Evolutionary conservation across 2,329 filamentous ascomycete genomes (phyloP).

Genomic region (Ceratocystis variospora): DNA sequence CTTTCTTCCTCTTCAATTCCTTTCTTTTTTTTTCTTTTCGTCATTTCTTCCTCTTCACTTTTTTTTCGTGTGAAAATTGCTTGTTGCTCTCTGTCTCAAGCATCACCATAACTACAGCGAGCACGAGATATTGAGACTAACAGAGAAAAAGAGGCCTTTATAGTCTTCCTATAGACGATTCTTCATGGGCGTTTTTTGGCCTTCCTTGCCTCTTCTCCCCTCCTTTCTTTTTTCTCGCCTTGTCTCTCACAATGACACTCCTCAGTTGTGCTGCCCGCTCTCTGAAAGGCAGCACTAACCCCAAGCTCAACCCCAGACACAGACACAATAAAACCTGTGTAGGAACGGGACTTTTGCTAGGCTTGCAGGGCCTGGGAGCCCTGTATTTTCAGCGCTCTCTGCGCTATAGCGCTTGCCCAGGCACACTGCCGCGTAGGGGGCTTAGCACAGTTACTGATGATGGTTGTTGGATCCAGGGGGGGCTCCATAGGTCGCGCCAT

Average conservation of each 20-base stretch:
- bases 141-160: not conserved
- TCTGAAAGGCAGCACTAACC: not conserved
- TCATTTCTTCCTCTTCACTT: not conserved
- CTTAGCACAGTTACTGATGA: not conserved
- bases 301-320: not conserved
- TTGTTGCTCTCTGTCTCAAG: not conserved
- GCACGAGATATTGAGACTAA: too few relatives aligned
- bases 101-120: too few relatives aligned
- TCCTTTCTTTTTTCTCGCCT: not conserved
- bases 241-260: constrained; percentile 11
- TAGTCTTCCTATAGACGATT: not conserved
- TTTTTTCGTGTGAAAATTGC: not conserved
- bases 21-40: not conserved
- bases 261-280: constrained; percentile 13
- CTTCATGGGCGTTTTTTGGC: not conserved
- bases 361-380: not conserved
- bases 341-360: not conserved
- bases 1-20: not conserved
- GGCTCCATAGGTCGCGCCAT: not conserved
- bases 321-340: not conserved
- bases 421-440: not conserved
- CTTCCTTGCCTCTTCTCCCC: not conserved
- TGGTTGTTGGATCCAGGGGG: not conserved
- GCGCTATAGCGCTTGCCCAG: not conserved
- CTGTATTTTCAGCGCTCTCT: not conserved